Base-by-base conservation (phyloP, 1,139 yeast species). In the Saccharomyces hybrid region DNA sequence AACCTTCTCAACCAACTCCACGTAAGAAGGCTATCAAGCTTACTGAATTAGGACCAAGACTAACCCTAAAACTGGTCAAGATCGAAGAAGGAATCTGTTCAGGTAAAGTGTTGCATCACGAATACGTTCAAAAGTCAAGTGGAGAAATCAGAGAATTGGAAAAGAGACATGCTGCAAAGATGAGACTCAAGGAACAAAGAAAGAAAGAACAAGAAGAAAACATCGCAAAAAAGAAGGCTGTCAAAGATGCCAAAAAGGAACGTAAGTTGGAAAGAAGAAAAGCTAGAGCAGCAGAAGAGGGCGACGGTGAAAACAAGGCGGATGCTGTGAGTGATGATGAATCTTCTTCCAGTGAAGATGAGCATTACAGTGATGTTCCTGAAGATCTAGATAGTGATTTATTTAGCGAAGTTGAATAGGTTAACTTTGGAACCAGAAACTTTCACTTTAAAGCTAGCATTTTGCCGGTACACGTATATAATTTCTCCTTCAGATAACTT, bases 1-100 rank as follows among this genome's bases (percentile, higher is more conserved):
- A 46, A 16, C 49, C 34, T 11, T 9, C 16, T 60, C 62, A 51
- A 47, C 53, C 42, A 34, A 56, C 52, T 57, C 75, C 56, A 34
- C 82, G 84, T 60, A 90, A 90, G 74, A 82, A 88, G 64, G 99
- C 99, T 1, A 88, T 95, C 62, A 90, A 90, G 69, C 77, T 95
- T 57, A 88, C 93, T 0, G 99, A 95, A 72, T 75, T 91, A 55
- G 99, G 99, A 0, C 99, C 99, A 42, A 79, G 99, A 62, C 73
- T 95, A 71, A 83, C 81, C 62, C 76, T 95, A 72, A 75, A 82
- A 52, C 76, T 93, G 58, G 75, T 86, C 55, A 95, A 95, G 74
- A 88, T 95, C 57, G 98, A 93, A 72, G 98, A 93, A 69, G 96
- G 95, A 16, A 81, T 91, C 51, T 83, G 88, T 60, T 76, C 81